Percentiles rank a stretch among this genome's conserved stretches.
phyloP scores from a whole-genome alignment of 2,329 filamentous ascomycete genomes.

The Penicillium sp. region DNA sequence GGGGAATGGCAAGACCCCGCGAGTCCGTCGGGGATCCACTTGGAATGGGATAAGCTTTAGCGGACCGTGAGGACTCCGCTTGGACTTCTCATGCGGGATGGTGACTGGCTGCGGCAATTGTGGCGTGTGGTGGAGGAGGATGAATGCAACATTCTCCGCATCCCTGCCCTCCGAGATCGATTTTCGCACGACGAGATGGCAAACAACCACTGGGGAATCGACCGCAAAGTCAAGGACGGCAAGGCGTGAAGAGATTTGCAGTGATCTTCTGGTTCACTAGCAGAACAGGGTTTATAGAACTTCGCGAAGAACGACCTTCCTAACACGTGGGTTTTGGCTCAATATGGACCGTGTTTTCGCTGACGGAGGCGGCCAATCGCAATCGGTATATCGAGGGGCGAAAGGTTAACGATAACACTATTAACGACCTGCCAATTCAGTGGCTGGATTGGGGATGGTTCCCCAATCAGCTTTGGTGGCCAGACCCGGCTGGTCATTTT shows the following conservation, averaged over 20 bases:
- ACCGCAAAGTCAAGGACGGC: background rate
- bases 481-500: background rate
- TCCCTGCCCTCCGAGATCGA: background rate
- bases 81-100: background rate
- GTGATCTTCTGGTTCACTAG: background rate
- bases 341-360: background rate
- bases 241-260: slow-evolving; percentile 1
- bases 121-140: background rate
- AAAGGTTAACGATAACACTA: background rate
- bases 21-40: background rate
- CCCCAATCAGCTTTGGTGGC: background rate
- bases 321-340: background rate
- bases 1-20: background rate
- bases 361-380: background rate
- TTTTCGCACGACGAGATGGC: background rate
- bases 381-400: background rate
- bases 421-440: background rate
- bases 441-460: background rate
- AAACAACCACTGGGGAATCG: background rate
- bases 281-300: background rate
- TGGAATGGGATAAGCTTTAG: background rate
- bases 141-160: slow-evolving; percentile 6
- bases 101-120: background rate
- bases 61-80: background rate
- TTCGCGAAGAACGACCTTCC: background rate